Evolutionary conservation across 768 basidiomycete genomes (phyloP).

Genomic region (Lactifluus rugatus): DNA sequence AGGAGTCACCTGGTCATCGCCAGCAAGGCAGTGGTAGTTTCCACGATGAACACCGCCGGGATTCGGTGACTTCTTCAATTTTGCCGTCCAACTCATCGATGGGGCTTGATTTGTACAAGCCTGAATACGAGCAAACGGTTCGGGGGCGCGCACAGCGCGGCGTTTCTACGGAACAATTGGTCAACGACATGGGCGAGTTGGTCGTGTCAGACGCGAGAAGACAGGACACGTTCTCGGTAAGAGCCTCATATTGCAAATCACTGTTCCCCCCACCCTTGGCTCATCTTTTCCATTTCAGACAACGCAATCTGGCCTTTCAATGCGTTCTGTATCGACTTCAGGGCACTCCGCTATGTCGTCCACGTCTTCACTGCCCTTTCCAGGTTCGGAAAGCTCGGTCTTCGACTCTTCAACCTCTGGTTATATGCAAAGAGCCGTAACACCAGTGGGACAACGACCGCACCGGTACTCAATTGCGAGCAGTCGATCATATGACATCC

Average conservation of each 20-base stretch:
- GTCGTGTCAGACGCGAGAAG: constrained; percentile 39
- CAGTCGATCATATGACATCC: constrained; percentile 25
- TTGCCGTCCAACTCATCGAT: constrained; percentile 53
- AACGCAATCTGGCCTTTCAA: constrained; percentile 1
- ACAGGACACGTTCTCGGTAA: constrained; percentile 51
- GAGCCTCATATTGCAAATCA: background rate
- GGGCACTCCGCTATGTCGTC: constrained; percentile 12
- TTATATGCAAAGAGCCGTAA: constrained; percentile 5
- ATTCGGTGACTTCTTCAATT: constrained; percentile 52
- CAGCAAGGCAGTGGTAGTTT: constrained; percentile 28
- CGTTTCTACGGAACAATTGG: constrained; percentile 43
- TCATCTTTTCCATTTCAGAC: background rate
- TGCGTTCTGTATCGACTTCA: constrained; percentile 15
- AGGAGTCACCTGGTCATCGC: constrained; percentile 15
- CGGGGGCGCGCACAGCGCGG: constrained; percentile 21
- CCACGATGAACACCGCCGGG: constrained; percentile 34
- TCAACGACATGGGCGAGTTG: constrained; percentile 59
- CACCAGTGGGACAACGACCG: constrained; percentile 13
- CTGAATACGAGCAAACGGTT: constrained; percentile 56
- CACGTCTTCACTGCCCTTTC: constrained; percentile 26
- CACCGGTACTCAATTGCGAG: constrained; percentile 21
- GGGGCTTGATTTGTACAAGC: constrained; percentile 58
- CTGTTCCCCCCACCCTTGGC: background rate
- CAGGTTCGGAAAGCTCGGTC: constrained; percentile 28
- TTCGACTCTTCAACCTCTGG: constrained; percentile 21